Evolutionary conservation across 257 asterid genomes (phyloP), one percentile per base, ranked within the genome.

Genomic region (Verbena officinalis): DNA sequence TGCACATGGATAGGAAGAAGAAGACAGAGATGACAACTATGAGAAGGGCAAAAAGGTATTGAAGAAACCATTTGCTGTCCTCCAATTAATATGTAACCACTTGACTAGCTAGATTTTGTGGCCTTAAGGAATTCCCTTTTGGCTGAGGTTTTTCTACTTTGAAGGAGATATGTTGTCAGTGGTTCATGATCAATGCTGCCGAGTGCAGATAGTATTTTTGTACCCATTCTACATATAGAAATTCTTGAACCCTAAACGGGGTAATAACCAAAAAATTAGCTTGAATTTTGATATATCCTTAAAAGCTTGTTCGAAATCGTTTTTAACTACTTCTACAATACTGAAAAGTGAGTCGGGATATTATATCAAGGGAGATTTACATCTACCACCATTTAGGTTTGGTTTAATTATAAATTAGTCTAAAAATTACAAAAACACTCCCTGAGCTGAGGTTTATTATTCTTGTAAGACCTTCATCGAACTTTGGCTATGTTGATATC

Each of bases 1-100:
- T 1, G 70, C 70, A 64, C 70, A 64, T 64, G 70, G 70, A 40
- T 13, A 12, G 27, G 34, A 4, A 40, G 45, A 66, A 54, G 36
- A 55, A 42, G 36, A 66, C 64, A 66, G 30, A 7, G 33, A 3
- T 65, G 71, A 66, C 71, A 66, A 55, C 64, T 54, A 54, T 24
- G 21, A n/a, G n/a, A 38, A 42, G 17, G 16, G 7, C 22, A 22
- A 53, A 64, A 64, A 51, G 49, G 59, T 49, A 49, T 31, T 36
- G 5, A 20, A 34, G 30, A 43, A 15, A 64, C 39, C 8, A 21
- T 38, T 51, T 36, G 52, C 44, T 13, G n/a, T 21, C 38, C 52
- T 4, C 16, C 31, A 36, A 59, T 58, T 6, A 13, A 56, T 10
- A 33, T 11, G 11, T 15, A 55, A 27, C 45, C 49, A 57, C 33